Conservation (phyloP, 176 grass and related monocot genomes). For the Chloris gayana region DNA sequence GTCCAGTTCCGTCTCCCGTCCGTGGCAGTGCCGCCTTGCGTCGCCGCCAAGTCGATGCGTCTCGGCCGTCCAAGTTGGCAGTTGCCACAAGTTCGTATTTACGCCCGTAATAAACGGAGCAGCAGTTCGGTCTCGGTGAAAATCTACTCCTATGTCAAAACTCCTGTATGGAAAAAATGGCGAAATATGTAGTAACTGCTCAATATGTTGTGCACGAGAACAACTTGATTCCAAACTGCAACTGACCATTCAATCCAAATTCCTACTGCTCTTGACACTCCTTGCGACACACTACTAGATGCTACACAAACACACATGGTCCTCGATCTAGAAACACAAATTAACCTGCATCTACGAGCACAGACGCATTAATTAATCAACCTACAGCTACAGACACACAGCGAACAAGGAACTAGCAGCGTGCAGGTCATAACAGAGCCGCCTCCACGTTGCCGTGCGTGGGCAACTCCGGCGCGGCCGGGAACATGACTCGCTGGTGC, state of each 20-base stretch:
- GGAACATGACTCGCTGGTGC: slow-evolving; percentile 60
- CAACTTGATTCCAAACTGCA: too few relatives aligned
- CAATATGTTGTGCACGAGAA: background rate
- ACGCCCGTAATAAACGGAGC: background rate
- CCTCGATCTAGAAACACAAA: background rate
- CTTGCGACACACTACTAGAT: background rate
- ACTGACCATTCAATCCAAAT: background rate
- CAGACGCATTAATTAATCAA: background rate
- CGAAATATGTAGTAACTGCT: background rate
- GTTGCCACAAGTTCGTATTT: background rate
- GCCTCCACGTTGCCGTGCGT: slow-evolving; percentile 38
- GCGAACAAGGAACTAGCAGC: too few relatives aligned
- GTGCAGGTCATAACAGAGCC: slow-evolving; percentile 32
- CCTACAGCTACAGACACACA: background rate
- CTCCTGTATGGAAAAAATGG: too few relatives aligned
- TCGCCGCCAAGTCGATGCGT: background rate
- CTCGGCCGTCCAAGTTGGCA: too few relatives aligned
- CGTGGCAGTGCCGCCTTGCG: too few relatives aligned
- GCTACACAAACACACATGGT: background rate
- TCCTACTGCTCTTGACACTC: too few relatives aligned
- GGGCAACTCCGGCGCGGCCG: background rate
- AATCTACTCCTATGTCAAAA: too few relatives aligned
- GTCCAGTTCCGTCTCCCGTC: too few relatives aligned
- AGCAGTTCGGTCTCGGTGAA: too few relatives aligned
- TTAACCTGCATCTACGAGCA: background rate